These are phyloP conservation scores for Hypomyces perniciosus DNA, from an alignment of 2,329 filamentous ascomycete species.

Conservation along the genomic window DNA sequence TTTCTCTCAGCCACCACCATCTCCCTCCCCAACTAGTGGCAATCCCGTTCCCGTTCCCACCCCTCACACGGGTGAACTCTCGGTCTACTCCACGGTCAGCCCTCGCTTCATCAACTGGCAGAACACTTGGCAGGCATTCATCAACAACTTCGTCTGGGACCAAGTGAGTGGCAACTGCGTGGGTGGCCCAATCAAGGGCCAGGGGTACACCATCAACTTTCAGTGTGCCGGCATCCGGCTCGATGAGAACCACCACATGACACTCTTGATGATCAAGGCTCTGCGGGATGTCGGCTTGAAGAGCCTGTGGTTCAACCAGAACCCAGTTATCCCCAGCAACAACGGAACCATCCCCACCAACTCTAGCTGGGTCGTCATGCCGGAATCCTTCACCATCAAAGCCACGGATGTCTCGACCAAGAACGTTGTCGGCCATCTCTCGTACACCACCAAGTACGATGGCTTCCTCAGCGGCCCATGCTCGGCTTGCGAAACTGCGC, in stretches of 20 bases:
- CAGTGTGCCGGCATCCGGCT: slow-evolving; percentile 32
- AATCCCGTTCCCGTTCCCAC: slow-evolving; percentile 26
- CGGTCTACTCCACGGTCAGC: slow-evolving; percentile 28
- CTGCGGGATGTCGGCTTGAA: slow-evolving; percentile 32
- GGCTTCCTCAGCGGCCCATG: slow-evolving; percentile 32
- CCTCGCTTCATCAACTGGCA: slow-evolving; percentile 37
- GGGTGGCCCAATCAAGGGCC: slow-evolving; percentile 25
- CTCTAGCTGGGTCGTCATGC: slow-evolving; percentile 34
- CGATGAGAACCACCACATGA: slow-evolving; percentile 35
- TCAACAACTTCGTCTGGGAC: slow-evolving; percentile 36
- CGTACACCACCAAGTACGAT: slow-evolving; percentile 34
- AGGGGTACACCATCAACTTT: slow-evolving; percentile 32
- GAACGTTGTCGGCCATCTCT: slow-evolving; percentile 28
- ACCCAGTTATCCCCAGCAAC: slow-evolving; percentile 29
- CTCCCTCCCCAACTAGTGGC: slow-evolving; percentile 19
- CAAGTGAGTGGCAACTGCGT: slow-evolving; percentile 30
- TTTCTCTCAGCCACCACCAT: slow-evolving; percentile 24
- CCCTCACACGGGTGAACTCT: slow-evolving; percentile 25
- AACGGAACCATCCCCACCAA: slow-evolving; percentile 24
- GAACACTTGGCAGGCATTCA: slow-evolving; percentile 33
- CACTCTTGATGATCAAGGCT: slow-evolving; percentile 34
- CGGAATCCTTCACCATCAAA: slow-evolving; percentile 30
- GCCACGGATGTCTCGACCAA: slow-evolving; percentile 29
- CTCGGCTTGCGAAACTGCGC: slow-evolving; percentile 28
- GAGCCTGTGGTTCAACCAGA: slow-evolving; percentile 36